Evolutionary conservation across 169 alveolate genomes (phyloP).

Genomic region (Eimeria tenella): DNA sequence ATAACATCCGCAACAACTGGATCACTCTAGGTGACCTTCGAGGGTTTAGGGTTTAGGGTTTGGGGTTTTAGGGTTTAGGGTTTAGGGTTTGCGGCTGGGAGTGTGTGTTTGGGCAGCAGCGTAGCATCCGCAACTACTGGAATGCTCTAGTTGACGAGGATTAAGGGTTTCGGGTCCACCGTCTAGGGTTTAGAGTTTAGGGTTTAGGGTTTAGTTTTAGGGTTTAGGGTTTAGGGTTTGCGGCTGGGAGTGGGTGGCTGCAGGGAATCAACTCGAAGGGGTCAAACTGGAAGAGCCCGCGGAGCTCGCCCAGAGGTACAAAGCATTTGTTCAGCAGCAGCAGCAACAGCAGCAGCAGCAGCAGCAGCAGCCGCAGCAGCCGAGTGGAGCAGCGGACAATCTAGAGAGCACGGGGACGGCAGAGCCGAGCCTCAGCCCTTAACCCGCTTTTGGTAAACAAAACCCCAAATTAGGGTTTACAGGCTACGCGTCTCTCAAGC

Average conservation of each 20-base stretch:
- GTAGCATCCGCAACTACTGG: not conserved
- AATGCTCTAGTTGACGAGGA: not conserved
- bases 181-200: not conserved
- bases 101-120: not conserved
- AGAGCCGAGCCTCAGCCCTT: not conserved
- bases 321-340: slow-evolving; percentile 55
- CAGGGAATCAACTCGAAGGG: slow-evolving; percentile 72
- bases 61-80: not conserved
- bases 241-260: not conserved
- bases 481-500: not conserved
- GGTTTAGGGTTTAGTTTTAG: not conserved
- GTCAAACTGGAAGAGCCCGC: slow-evolving; percentile 62
- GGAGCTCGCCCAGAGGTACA: slow-evolving; percentile 75
- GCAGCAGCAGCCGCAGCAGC: not conserved
- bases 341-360: not conserved
- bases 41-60: slow-evolving; percentile 78
- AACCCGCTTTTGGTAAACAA: not conserved
- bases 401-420: not conserved
- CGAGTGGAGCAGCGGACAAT: not conserved
- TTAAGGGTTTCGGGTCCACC: not conserved
- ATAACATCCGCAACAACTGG: slow-evolving; percentile 96
- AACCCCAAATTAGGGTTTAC: not conserved
- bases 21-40: slow-evolving; percentile 93
- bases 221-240: not conserved
- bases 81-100: not conserved